A percentile compares a stretch with the other conserved stretches of the same genome.
These are phyloP conservation scores for Alternaria triticimaculans DNA, from an alignment of 2,329 filamentous ascomycete species.

Conservation along the genomic window DNA sequence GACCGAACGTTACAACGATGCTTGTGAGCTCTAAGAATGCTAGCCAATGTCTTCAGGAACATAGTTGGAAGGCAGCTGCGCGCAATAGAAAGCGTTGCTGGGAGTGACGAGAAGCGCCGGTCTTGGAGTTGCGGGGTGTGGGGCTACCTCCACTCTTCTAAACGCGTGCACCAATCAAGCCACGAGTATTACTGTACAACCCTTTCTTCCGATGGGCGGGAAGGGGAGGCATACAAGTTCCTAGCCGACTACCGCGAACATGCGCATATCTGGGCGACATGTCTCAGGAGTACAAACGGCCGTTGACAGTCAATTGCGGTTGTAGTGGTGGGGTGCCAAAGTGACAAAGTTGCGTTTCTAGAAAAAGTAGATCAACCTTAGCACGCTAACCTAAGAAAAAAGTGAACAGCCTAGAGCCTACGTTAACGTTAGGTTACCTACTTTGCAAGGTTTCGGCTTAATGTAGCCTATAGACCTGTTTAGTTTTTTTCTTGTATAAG, in stretches of 20 bases:
- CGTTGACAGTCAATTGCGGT: neutral
- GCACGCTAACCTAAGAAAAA: no score
- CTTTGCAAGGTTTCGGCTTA: no score
- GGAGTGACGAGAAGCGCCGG: neutral
- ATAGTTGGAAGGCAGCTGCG: neutral
- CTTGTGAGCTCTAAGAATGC: neutral
- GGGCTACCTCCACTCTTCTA: neutral
- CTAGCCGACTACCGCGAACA: neutral
- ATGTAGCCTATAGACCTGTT: no score
- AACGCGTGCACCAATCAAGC: neutral
- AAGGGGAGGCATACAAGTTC: neutral
- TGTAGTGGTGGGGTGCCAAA: neutral
- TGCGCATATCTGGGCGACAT: neutral
- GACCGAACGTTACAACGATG: neutral
- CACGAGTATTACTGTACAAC: neutral
- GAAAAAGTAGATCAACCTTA: no score
- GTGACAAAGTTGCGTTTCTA: neutral
- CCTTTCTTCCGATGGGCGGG: neutral
- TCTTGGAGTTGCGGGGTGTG: neutral
- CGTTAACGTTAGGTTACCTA: no score
- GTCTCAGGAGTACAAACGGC: neutral
- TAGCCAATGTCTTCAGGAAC: neutral
- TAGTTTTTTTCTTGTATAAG: no score
- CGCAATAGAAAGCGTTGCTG: neutral
- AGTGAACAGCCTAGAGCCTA: no score